phyloP scores from a whole-genome alignment of 495 filamentous ascomycete species.

The Trichoderma gamsii region DNA sequence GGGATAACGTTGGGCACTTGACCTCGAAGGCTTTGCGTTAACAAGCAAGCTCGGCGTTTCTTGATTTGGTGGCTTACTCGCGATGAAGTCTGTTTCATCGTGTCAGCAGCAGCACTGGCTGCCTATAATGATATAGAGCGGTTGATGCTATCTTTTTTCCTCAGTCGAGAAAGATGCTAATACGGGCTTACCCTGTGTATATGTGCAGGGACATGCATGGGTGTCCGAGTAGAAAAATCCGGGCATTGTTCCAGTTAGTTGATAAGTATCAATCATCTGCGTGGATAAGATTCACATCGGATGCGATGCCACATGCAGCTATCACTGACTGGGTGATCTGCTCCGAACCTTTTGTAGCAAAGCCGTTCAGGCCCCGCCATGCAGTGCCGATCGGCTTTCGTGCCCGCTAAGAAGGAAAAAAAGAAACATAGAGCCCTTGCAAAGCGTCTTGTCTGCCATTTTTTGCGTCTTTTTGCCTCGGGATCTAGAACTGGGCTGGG shows the following conservation, averaged over 20 bases:
- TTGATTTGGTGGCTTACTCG: too few relatives aligned
- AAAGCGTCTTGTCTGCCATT: neutral
- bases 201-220: too few relatives aligned
- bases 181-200: too few relatives aligned
- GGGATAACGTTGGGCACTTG: neutral
- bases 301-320: neutral
- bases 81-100: neutral
- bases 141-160: too few relatives aligned
- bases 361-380: slow-evolving; percentile 5
- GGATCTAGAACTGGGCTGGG: neutral
- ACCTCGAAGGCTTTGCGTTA: too few relatives aligned
- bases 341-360: neutral
- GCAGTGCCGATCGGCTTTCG: neutral
- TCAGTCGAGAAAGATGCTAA: too few relatives aligned
- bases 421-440: neutral
- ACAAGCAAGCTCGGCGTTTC: too few relatives aligned
- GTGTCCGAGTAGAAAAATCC: too few relatives aligned
- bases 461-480: neutral
- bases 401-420: neutral
- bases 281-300: neutral
- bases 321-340: neutral
- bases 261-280: too few relatives aligned
- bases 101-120: neutral
- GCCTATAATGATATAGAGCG: too few relatives aligned
- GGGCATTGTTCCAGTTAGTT: too few relatives aligned